These are phyloP conservation scores for Powellomyces hirtus DNA, from an alignment of 192 early-diverging fungal species.

Conservation along the genomic window DNA sequence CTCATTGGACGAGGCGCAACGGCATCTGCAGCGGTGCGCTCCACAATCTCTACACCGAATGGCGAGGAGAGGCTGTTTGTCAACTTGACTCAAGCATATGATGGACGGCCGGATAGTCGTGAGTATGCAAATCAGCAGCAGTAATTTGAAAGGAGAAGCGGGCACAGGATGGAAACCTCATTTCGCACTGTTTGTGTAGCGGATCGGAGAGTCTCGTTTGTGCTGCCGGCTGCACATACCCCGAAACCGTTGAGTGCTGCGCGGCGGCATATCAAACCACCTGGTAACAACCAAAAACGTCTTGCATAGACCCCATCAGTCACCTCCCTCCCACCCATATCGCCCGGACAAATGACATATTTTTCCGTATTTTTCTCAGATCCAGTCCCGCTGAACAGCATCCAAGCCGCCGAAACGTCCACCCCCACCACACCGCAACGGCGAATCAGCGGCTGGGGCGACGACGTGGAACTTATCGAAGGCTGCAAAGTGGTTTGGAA, in stretches of 20 bases:
- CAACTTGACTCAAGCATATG: background rate
- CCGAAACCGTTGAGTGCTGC: slow-evolving; percentile 21
- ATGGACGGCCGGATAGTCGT: background rate
- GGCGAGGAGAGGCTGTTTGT: background rate
- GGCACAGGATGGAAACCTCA: background rate
- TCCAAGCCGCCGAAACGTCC: background rate
- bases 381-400: slow-evolving; percentile 2
- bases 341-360: too few relatives aligned
- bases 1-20: too few relatives aligned
- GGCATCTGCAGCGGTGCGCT: too few relatives aligned
- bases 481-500: background rate
- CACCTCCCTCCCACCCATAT: too few relatives aligned
- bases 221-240: slow-evolving; percentile 6
- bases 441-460: background rate
- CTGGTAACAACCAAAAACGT: slow-evolving; percentile 7
- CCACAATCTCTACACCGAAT: background rate
- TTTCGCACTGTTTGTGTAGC: background rate
- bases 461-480: background rate
- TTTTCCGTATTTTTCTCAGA: background rate
- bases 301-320: too few relatives aligned
- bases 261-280: slow-evolving; percentile 18
- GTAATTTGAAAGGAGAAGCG: background rate
- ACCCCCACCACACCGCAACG: background rate
- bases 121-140: background rate
- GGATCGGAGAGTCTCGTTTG: slow-evolving; percentile 8